Evolutionary conservation across 345 rosid genomes (phyloP), one percentile per base, ranked within the genome.

Genomic region (Syzygium aromaticum): DNA sequence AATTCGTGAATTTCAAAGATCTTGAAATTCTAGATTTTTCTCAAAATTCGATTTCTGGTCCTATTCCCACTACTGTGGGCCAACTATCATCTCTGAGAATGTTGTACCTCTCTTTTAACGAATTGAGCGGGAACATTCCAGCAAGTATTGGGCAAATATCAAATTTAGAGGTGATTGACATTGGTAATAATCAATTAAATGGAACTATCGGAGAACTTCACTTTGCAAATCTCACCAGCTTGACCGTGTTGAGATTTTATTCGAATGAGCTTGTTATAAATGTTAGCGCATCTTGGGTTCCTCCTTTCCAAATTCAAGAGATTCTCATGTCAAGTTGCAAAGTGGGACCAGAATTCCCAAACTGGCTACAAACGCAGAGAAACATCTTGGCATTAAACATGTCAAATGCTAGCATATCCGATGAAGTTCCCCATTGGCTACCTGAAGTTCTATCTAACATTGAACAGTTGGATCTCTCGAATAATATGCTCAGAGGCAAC

Each of bases 181-280:
- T 89, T 27, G 23, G 80, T 59, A 23, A 87, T 23, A 91, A 91
- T 85, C 61, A 22, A 40, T 46, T 89, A 40, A 27, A 88, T 19
- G 92, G 92, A 80, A 84, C 5, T 21, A 56, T 89, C 40, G 30
- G 52, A 22, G 89, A 88, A 51, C 49, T 52, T 49, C 92, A 88
- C 67, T 89, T 91, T 27, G 86, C 90, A 13, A 89, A 89, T 77
- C 86, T 91, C 56, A 33, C 90, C 1, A 91, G 30, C 6, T 87
- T 88, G 86, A 28, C 2, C 0, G 0, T 1, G 5, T 28, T 84
- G 40, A 11, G 3, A 1, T 0, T n/a, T 52, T n/a, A 4, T 40
- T 52, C 43, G 2, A 84, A 8, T 0, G 15, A 28, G 59, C 40
- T 84, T 14, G 21, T 16, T 8, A 33, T 30, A 30, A 16, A 67